Base-by-base conservation (phyloP, 306 rosid genomes). In the Prunus mongolica region DNA sequence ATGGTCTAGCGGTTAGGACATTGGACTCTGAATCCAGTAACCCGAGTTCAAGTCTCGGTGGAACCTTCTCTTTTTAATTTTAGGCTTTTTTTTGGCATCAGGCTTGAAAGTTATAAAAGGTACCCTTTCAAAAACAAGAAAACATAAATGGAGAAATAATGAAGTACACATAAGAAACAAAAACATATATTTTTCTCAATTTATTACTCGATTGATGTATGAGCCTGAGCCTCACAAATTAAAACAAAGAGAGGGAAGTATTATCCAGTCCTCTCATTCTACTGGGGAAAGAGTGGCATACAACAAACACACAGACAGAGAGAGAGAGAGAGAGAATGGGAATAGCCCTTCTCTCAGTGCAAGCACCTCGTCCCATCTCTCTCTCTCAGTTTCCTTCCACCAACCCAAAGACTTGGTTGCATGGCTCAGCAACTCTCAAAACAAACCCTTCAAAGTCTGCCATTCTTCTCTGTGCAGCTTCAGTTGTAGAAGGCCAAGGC, bases 1-100 rank as follows among this genome's bases (percentile, higher is more conserved):
- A 82, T 82, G 86, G 86, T 82, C 86, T 82, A 82, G 86, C 56
- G 86, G 86, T 82, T 61, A 82, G 86, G 86, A 82, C 83, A 82
- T 82, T 82, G 82, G 86, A 82, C 86, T 82, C 86, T 82, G 86
- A 82, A 82, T 82, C 83, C 78, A 79, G 83, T 79, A 79, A 79
- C 83, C 83, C 83, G 83, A 79, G 75, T 79, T 79, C 83, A 82
- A 82, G 10, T 82, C 86, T 82, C 86, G 86, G 86, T 82, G 72
- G 86, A 82, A 82, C 86, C 86, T 78, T 30, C 3, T 5, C 0
- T 20, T 18, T 0, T 0, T 2, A 4, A 24, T 4, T 14, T 0
- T 2, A 0, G 24, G 46, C 1, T 3, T 61, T 74, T 34, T 32
- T n/a, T 54, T 28, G 2, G 3, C 27, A 56, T 15, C 8, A 24